Evolutionary conservation across 495 filamentous ascomycete species (phyloP).

Genomic region (Collariella sp.): DNA sequence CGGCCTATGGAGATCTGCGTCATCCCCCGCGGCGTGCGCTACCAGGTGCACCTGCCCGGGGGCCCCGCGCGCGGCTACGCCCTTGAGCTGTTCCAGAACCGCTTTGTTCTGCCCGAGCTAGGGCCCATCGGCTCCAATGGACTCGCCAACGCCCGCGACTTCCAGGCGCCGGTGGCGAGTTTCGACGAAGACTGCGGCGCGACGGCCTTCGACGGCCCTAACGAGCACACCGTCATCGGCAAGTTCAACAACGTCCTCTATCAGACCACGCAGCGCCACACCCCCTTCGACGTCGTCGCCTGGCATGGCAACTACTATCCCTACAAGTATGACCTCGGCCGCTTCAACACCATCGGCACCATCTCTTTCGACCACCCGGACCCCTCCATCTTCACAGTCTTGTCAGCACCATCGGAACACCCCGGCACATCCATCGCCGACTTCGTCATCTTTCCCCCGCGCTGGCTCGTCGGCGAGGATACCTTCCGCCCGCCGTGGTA

Average conservation of each 20-base stretch:
- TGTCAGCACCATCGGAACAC: conserved; percentile 57
- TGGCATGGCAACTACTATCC: conserved; percentile 79
- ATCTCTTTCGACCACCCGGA: conserved; percentile 75
- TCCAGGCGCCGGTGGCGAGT: conserved; percentile 70
- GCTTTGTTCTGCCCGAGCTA: conserved; percentile 78
- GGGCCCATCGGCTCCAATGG: conserved; percentile 85
- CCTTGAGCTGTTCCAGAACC: conserved; percentile 76
- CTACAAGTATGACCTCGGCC: conserved; percentile 79
- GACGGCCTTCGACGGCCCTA: conserved; percentile 30
- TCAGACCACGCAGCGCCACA: conserved; percentile 60
- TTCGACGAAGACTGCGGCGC: conserved; percentile 54
- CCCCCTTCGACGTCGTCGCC: conserved; percentile 74
- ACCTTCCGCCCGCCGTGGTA: conserved; percentile 81
- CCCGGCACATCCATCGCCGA: conserved; percentile 67
- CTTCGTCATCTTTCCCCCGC: conserved; percentile 76
- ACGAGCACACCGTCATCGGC: conserved; percentile 54
- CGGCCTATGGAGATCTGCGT: conserved; percentile 85
- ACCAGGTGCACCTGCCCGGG: conserved; percentile 56
- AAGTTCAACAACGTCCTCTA: conserved; percentile 80
- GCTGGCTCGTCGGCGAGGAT: conserved; percentile 69
- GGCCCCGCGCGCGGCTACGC: conserved; percentile 74
- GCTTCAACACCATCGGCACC: conserved; percentile 69
- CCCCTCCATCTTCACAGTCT: conserved; percentile 73
- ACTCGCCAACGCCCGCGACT: conserved; percentile 81
- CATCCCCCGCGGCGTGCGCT: conserved; percentile 75